Conservation (phyloP, 495 filamentous ascomycete species). For the Lasiosphaeria miniovina region DNA sequence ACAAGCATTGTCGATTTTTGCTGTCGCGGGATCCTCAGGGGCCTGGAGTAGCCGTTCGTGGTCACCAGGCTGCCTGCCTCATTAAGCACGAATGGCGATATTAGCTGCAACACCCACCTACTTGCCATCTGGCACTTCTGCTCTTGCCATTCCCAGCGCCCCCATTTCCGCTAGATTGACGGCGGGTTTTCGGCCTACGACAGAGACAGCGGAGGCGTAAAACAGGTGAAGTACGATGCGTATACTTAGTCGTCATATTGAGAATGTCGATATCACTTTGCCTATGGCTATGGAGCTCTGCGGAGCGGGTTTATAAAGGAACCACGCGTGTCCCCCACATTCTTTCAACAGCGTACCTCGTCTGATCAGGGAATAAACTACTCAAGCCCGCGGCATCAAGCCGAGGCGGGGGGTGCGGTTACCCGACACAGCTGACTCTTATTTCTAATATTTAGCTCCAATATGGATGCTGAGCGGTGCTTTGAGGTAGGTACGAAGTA, state of each 20-base stretch:
- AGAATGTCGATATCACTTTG: conserved; percentile 53
- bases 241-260: conserved; percentile 72
- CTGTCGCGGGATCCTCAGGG: conserved; percentile 51
- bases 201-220: conserved; percentile 64
- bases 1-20: conserved; percentile 53
- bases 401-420: no score
- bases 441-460: no score
- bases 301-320: no score
- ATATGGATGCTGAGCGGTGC: no score
- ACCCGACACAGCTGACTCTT: no score
- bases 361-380: no score
- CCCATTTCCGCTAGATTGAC: conserved; percentile 80
- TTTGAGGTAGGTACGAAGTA: no score
- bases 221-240: conserved; percentile 70
- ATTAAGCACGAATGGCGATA: conserved; percentile 61
- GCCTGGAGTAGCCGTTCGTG: conserved; percentile 53
- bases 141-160: conserved; percentile 70
- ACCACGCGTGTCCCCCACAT: no score
- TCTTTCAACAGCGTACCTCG: no score
- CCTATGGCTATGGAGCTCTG: no score
- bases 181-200: conserved; percentile 51
- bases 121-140: not conserved
- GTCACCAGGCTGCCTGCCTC: conserved; percentile 71
- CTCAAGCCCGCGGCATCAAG: no score
- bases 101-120: conserved; percentile 74